These are phyloP conservation scores for Epicoccum nigrum DNA, from an alignment of 2,329 filamentous ascomycete species.

Conservation along the genomic window DNA sequence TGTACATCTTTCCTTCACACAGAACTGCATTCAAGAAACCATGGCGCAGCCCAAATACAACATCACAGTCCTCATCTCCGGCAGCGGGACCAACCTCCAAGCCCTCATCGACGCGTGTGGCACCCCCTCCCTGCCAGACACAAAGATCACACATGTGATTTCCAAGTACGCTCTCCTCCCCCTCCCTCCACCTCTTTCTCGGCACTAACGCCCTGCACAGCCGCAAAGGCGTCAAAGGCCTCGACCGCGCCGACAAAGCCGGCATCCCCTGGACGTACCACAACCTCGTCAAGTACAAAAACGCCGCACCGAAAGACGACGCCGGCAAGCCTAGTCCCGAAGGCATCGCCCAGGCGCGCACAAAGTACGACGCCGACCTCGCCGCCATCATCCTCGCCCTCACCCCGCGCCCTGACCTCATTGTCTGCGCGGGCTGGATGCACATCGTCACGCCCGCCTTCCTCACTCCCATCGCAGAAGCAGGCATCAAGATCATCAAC, in stretches of 20 bases:
- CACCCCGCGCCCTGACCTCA: constrained; percentile 65
- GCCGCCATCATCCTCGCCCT: constrained; percentile 70
- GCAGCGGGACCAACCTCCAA: constrained; percentile 79
- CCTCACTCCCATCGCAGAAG: constrained; percentile 68
- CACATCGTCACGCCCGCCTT: constrained; percentile 76
- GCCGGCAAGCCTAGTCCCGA: constrained; percentile 13
- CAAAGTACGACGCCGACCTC: constrained; percentile 76
- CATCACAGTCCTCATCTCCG: constrained; percentile 65
- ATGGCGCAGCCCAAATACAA: constrained; percentile 48
- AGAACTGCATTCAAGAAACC: not conserved
- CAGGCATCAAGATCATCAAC: constrained; percentile 75
- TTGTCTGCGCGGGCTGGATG: constrained; percentile 86
- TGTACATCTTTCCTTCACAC: no score
- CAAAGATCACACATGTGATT: constrained; percentile 67
- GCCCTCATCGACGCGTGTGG: constrained; percentile 70
- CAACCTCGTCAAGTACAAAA: constrained; percentile 79
- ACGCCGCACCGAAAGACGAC: constrained; percentile 52
- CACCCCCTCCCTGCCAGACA: constrained; percentile 55
- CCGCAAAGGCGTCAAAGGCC: constrained; percentile 66
- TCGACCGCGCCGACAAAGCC: constrained; percentile 65
- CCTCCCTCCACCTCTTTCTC: not conserved
- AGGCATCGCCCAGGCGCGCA: constrained; percentile 62
- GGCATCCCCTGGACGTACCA: constrained; percentile 78
- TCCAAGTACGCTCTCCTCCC: constrained; percentile 48
- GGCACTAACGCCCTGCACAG: constrained; percentile 19